Evolutionary conservation across 176 grass and related monocot genomes (phyloP).

Genomic region (Rhynchospora pubera): DNA sequence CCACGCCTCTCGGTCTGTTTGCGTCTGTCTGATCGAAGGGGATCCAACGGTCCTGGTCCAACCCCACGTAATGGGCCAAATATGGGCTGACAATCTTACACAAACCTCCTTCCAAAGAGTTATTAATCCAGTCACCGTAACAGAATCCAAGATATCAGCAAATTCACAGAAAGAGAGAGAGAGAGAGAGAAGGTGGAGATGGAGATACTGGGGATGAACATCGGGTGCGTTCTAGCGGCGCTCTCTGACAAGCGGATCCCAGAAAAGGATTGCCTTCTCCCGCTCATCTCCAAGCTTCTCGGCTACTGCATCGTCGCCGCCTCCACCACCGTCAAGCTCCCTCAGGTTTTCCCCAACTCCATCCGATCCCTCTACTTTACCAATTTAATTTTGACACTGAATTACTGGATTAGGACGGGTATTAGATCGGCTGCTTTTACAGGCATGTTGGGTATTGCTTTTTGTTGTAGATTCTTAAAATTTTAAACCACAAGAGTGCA

Average conservation of each 20-base stretch:
- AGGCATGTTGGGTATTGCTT: background rate
- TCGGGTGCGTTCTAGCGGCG: constrained; percentile 63
- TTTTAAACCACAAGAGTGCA: constrained; percentile 81
- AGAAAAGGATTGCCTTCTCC: constrained; percentile 72
- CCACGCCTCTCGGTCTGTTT: too few species aligned
- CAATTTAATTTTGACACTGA: background rate
- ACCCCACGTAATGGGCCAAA: too few species aligned
- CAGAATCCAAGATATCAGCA: background rate
- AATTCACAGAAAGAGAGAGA: background rate
- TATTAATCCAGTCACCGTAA: too few species aligned
- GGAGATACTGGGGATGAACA: constrained; percentile 88
- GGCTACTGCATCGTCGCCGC: constrained; percentile 90
- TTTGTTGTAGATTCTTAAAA: constrained; percentile 63
- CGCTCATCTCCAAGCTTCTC: constrained; percentile 82
- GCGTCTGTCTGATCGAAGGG: too few species aligned
- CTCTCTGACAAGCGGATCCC: constrained; percentile 54
- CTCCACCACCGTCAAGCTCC: constrained; percentile 94
- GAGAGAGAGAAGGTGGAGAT: constrained; percentile 50
- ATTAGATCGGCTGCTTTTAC: background rate
- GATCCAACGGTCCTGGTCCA: too few species aligned
- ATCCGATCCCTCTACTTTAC: background rate
- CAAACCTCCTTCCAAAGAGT: too few species aligned
- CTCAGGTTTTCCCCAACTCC: constrained; percentile 41
- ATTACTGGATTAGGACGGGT: background rate
- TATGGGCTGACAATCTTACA: too few species aligned